These are phyloP conservation scores for Lachnum nothofagi DNA, from an alignment of 2,329 filamentous ascomycete genomes.

Conservation along the genomic window DNA sequence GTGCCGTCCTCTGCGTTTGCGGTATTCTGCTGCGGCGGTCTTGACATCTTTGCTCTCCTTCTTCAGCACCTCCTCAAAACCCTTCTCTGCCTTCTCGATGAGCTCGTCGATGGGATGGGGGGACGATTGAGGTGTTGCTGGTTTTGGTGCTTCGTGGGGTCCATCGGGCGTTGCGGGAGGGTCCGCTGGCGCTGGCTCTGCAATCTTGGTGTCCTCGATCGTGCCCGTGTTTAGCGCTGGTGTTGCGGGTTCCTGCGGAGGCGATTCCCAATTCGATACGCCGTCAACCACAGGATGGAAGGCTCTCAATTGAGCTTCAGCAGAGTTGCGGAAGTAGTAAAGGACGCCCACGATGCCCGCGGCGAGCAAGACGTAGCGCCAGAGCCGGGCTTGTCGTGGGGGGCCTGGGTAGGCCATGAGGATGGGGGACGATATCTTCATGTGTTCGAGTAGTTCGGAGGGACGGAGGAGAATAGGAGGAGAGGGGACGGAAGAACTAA, in stretches of 20 bases:
- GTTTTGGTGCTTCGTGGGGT: no score
- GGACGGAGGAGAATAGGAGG: not conserved
- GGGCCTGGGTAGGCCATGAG: slow-evolving; percentile 28
- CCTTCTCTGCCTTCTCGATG: slow-evolving; percentile 36
- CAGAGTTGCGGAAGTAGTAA: slow-evolving; percentile 14
- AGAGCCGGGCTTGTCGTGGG: slow-evolving; percentile 25
- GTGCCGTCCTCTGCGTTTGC: slow-evolving; percentile 50
- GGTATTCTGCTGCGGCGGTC: slow-evolving; percentile 46
- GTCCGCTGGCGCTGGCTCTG: not conserved
- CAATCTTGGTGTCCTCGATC: no score
- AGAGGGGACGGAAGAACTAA: not conserved
- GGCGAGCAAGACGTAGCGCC: slow-evolving; percentile 22
- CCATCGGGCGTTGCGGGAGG: no score
- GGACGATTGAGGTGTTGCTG: not conserved
- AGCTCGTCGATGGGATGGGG: slow-evolving; percentile 43
- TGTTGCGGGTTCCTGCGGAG: not conserved
- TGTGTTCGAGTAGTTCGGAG: slow-evolving; percentile 1
- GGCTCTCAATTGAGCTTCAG: no score
- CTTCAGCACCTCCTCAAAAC: slow-evolving; percentile 36
- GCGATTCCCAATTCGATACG: not conserved
- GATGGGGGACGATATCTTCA: slow-evolving; percentile 28
- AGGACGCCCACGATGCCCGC: slow-evolving; percentile 13
- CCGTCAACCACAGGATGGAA: no score
- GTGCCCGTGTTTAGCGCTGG: no score
- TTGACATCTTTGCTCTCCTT: slow-evolving; percentile 39